Evolutionary conservation across 2,329 filamentous ascomycete genomes (phyloP).

Genomic region (Colletotrichum siamense): DNA sequence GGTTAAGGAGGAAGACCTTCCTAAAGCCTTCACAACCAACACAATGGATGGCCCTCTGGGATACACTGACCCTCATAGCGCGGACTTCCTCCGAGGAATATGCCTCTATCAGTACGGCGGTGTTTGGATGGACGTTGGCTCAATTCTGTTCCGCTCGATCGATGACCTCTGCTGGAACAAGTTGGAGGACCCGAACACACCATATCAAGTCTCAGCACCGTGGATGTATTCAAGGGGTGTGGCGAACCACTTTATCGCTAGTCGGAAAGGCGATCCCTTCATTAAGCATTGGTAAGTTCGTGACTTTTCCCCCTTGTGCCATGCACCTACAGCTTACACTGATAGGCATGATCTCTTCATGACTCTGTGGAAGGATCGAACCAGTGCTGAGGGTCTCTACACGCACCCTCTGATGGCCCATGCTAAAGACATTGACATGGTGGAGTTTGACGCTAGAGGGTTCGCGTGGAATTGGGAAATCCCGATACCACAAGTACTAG

Average conservation of each 20-base stretch:
- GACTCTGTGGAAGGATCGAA: constrained; percentile 32
- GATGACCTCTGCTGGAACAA: constrained; percentile 43
- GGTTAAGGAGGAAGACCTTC: constrained; percentile 25
- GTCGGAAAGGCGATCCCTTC: constrained; percentile 42
- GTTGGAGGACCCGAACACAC: constrained; percentile 36
- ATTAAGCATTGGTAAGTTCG: constrained; percentile 35
- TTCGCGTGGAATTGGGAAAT: constrained; percentile 37
- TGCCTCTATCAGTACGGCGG: constrained; percentile 42
- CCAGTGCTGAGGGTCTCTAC: constrained; percentile 29
- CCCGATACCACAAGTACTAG: constrained; percentile 31
- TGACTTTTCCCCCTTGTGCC: accelerated
- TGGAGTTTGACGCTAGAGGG: constrained; percentile 23
- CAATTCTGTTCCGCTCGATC: constrained; percentile 39
- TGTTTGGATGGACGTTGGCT: constrained; percentile 45
- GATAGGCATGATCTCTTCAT: constrained; percentile 40
- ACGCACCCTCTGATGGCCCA: constrained; percentile 31
- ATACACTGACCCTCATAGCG: constrained; percentile 39
- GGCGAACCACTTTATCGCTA: constrained; percentile 37
- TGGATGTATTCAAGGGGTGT: constrained; percentile 25
- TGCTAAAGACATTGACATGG: constrained; percentile 28
- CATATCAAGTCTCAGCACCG: constrained; percentile 33
- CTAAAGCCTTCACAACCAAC: constrained; percentile 29
- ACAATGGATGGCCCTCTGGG: constrained; percentile 45
- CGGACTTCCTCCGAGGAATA: constrained; percentile 47
- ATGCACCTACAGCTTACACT: neutral